phyloP scores from a whole-genome alignment of 768 basidiomycete genomes.

The Trametes cinnabarina region DNA sequence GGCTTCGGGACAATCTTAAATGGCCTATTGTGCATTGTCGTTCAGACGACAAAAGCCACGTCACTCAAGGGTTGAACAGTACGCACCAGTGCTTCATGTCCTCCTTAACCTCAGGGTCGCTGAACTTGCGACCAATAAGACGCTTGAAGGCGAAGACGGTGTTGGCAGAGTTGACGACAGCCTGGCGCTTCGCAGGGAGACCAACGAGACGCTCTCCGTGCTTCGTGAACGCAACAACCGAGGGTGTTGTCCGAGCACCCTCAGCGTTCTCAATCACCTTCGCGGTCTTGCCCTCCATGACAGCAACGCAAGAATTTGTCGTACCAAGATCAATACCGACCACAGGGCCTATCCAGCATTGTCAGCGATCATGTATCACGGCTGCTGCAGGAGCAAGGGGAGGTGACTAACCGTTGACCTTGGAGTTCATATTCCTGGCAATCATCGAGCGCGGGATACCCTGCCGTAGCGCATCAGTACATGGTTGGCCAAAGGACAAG shows the following conservation, averaged over 20 bases:
- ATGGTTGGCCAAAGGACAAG: background rate
- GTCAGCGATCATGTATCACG: background rate
- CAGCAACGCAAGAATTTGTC: conserved; percentile 86
- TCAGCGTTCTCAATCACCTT: conserved; percentile 97
- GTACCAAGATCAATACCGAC: conserved; percentile 97
- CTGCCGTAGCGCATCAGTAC: conserved; percentile 34
- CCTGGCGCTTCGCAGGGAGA: conserved; percentile 95
- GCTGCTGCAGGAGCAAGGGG: background rate
- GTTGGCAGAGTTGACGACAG: conserved; percentile 92
- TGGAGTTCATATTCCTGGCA: conserved; percentile 93
- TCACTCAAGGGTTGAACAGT: background rate
- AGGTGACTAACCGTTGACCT: conserved; percentile 73
- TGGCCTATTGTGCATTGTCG: too few species aligned
- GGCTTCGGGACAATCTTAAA: conserved; percentile 71
- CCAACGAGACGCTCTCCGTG: conserved; percentile 96
- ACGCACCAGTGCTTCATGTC: conserved; percentile 82
- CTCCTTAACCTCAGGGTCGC: conserved; percentile 89
- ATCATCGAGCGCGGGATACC: conserved; percentile 69
- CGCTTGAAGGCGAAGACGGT: conserved; percentile 95
- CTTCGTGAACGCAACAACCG: conserved; percentile 98
- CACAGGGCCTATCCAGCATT: conserved; percentile 61
- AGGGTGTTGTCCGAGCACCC: conserved; percentile 96
- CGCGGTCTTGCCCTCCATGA: conserved; percentile 95
- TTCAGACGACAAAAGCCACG: background rate
- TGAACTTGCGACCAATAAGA: conserved; percentile 89